Evolutionary conservation across 2,329 filamentous ascomycete genomes (phyloP).

Genomic region (Colletotrichum scovillei): DNA sequence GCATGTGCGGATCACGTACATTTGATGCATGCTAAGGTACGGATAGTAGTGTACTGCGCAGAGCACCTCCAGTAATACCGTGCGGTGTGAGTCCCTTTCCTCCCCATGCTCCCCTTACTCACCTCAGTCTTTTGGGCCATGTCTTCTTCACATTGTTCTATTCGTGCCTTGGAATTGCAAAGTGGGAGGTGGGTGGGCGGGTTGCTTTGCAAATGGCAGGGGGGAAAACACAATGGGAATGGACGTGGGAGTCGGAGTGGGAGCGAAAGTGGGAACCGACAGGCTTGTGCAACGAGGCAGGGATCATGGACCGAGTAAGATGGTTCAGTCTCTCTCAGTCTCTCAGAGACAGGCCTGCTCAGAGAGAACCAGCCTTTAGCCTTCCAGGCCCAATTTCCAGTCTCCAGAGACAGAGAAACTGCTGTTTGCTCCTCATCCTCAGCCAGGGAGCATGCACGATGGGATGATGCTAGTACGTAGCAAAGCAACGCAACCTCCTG

Average conservation of each 20-base stretch:
- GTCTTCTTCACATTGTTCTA: constrained; percentile 18
- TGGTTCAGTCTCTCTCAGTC: background rate
- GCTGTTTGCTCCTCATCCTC: background rate
- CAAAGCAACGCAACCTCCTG: constrained; percentile 24
- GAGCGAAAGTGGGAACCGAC: constrained; percentile 34
- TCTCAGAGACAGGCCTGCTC: background rate
- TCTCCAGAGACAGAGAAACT: background rate
- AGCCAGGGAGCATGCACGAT: background rate
- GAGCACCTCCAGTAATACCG: background rate
- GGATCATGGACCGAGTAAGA: constrained; percentile 13
- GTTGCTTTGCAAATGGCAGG: constrained; percentile 19
- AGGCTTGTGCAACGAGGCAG: constrained; percentile 34
- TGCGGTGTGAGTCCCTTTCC: no score
- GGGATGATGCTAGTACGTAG: constrained; percentile 26
- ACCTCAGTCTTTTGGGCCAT: background rate
- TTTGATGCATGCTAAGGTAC: background rate
- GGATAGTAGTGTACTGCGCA: background rate
- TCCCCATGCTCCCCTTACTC: background rate
- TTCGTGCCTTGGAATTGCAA: constrained; percentile 8
- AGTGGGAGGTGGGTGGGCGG: background rate
- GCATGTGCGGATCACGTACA: background rate
- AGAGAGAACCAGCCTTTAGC: background rate
- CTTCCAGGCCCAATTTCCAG: background rate
- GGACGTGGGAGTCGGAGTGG: constrained; percentile 19
- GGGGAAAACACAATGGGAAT: constrained; percentile 4